These are phyloP conservation scores for Ramalina intermedia DNA, from an alignment of 495 filamentous ascomycete genomes.

Conservation along the genomic window DNA sequence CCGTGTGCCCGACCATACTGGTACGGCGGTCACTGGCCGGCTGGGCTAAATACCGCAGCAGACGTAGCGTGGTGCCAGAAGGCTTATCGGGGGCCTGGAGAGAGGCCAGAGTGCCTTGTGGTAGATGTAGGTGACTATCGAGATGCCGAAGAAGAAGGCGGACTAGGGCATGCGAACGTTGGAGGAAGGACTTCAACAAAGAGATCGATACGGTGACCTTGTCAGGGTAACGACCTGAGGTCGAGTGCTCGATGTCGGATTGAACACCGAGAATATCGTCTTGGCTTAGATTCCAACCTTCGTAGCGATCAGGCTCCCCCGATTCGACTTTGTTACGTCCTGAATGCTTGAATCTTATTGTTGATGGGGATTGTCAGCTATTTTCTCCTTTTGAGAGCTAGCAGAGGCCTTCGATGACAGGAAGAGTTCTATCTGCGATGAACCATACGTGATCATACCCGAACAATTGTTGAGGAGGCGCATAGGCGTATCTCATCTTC, in stretches of 20 bases:
- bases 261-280: neutral
- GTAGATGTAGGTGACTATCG: constrained; percentile 35
- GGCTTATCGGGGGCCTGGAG: constrained; percentile 32
- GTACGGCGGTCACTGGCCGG: neutral
- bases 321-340: neutral
- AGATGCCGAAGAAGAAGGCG: constrained; percentile 34
- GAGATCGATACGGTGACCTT: neutral
- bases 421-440: too few relatives aligned
- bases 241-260: too few relatives aligned
- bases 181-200: neutral
- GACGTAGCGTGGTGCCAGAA: constrained; percentile 45
- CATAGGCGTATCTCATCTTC: too few relatives aligned
- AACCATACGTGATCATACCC: too few relatives aligned
- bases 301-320: neutral
- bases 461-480: too few relatives aligned
- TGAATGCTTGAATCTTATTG: neutral
- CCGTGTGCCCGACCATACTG: constrained; percentile 7
- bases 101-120: constrained; percentile 28
- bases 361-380: neutral
- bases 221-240: neutral
- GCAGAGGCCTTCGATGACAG: too few relatives aligned
- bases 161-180: constrained; percentile 33
- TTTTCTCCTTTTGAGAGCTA: neutral
- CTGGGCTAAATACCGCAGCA: constrained; percentile 30
- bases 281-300: neutral